These are phyloP conservation scores for Tylopilus cervinicoccineus DNA, from an alignment of 768 basidiomycete species.

Conservation along the genomic window DNA sequence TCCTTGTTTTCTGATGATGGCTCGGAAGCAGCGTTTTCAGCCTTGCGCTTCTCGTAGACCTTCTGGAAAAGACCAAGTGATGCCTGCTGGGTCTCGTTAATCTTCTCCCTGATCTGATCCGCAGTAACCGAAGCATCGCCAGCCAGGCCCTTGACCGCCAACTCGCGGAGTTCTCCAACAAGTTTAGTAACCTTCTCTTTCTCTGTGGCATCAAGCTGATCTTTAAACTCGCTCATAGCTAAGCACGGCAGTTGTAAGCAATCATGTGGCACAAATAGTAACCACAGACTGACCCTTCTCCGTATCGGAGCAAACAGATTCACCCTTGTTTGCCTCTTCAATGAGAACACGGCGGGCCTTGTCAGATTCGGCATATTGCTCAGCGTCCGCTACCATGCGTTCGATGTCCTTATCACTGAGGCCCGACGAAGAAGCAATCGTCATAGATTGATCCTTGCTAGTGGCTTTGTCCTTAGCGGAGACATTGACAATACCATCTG, in stretches of 20 bases:
- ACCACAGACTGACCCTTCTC: conserved; percentile 70
- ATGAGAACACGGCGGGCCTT: conserved; percentile 84
- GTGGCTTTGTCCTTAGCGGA: conserved; percentile 94
- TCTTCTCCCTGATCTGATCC: conserved; percentile 88
- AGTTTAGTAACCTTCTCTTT: conserved; percentile 92
- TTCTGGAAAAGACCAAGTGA: conserved; percentile 97
- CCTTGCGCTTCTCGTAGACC: conserved; percentile 90
- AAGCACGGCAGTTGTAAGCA: conserved; percentile 8
- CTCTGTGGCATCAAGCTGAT: conserved; percentile 89
- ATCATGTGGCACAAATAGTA: neutral
- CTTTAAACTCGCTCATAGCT: conserved; percentile 98
- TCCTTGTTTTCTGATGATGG: conserved; percentile 43
- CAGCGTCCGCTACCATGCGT: conserved; percentile 93
- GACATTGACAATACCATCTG: conserved; percentile 96
- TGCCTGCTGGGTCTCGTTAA: conserved; percentile 90
- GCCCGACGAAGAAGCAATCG: conserved; percentile 84
- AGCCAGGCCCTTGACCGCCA: conserved; percentile 86
- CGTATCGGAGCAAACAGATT: conserved; percentile 90
- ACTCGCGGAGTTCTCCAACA: conserved; percentile 79
- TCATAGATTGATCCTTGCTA: conserved; percentile 90
- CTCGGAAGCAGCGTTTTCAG: conserved; percentile 56
- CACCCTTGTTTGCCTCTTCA: conserved; percentile 95
- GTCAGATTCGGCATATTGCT: conserved; percentile 91
- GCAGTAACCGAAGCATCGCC: conserved; percentile 79
- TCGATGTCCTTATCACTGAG: conserved; percentile 96